Percentiles rank a stretch among this genome's conserved stretches.
Conservation (phyloP, 305 asterid species). For the Caryopteris hybrid region DNA sequence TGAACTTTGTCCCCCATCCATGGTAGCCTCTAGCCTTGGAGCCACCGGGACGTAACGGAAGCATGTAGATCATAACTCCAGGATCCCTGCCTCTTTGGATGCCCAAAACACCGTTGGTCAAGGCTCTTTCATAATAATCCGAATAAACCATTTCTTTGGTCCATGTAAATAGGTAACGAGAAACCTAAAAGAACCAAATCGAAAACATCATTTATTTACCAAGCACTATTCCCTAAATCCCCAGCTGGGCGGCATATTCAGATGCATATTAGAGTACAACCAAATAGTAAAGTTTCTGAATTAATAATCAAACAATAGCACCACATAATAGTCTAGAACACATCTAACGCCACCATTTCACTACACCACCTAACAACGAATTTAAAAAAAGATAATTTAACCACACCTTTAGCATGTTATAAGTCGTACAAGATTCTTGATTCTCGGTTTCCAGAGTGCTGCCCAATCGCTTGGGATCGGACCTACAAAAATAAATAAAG, state of each 20-base stretch:
- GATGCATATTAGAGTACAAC: not conserved
- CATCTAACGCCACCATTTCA: not conserved
- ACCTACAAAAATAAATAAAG: slow-evolving; percentile 42
- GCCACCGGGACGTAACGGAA: slow-evolving; percentile 73
- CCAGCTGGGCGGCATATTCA: not conserved
- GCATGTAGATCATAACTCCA: slow-evolving; percentile 95
- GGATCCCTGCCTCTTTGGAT: slow-evolving; percentile 90
- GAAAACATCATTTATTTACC: not conserved
- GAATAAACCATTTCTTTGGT: slow-evolving; percentile 83
- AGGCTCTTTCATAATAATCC: slow-evolving; percentile 83
- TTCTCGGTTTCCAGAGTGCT: slow-evolving; percentile 59
- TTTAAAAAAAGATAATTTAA: not conserved
- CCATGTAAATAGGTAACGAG: slow-evolving; percentile 85
- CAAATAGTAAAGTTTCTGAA: not conserved
- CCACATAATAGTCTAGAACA: not conserved
- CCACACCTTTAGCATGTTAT: slow-evolving; percentile 90
- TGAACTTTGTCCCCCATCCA: slow-evolving; percentile 79
- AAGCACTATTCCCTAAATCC: not conserved
- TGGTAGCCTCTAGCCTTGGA: slow-evolving; percentile 80
- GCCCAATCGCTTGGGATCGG: slow-evolving; percentile 78
- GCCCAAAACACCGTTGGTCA: slow-evolving; percentile 84
- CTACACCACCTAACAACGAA: slow-evolving; percentile 3
- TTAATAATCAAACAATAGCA: not conserved
- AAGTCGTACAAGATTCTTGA: slow-evolving; percentile 91
- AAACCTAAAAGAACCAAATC: slow-evolving; percentile 49